Percentiles rank a stretch among this genome's conserved stretches.
Conservation (phyloP, 176 grass and related monocot genomes). For the Leersia perrieri region DNA sequence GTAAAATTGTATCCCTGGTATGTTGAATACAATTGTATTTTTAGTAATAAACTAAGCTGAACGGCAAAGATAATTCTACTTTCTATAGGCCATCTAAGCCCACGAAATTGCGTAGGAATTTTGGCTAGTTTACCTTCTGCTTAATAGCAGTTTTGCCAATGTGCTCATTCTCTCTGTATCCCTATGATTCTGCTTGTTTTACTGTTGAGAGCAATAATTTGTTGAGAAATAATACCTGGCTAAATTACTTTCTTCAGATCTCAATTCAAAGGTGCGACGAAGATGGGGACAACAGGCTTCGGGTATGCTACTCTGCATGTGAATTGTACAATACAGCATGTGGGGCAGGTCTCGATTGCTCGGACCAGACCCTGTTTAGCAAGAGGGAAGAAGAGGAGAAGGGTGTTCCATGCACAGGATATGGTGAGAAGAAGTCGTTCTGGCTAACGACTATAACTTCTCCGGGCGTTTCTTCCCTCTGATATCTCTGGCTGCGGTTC, state of each 20-base stretch:
- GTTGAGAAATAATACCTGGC: neutral
- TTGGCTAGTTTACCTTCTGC: neutral
- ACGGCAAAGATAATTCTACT: neutral
- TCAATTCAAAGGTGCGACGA: constrained; percentile 93
- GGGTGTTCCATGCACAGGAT: constrained; percentile 92
- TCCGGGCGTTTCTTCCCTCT: constrained; percentile 50
- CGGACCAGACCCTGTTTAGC: constrained; percentile 98
- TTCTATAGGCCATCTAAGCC: neutral
- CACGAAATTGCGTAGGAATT: neutral
- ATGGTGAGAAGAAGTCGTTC: constrained; percentile 81
- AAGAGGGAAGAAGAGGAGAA: constrained; percentile 82
- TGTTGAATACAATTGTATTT: neutral
- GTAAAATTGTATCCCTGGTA: neutral
- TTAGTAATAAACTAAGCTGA: neutral
- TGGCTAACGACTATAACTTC: constrained; percentile 54
- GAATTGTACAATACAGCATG: constrained; percentile 85
- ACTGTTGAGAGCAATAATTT: neutral
- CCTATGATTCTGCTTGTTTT: neutral
- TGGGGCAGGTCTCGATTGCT: constrained; percentile 86
- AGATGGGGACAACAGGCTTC: constrained; percentile 92
- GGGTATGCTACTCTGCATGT: constrained; percentile 95
- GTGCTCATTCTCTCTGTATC: neutral
- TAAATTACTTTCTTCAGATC: constrained; percentile 48
- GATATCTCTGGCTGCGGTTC: constrained; percentile 20
- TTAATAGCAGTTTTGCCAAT: neutral